Base-by-base conservation (phyloP, 2,329 filamentous ascomycete species). In the Sclerotinia spermophila region DNA sequence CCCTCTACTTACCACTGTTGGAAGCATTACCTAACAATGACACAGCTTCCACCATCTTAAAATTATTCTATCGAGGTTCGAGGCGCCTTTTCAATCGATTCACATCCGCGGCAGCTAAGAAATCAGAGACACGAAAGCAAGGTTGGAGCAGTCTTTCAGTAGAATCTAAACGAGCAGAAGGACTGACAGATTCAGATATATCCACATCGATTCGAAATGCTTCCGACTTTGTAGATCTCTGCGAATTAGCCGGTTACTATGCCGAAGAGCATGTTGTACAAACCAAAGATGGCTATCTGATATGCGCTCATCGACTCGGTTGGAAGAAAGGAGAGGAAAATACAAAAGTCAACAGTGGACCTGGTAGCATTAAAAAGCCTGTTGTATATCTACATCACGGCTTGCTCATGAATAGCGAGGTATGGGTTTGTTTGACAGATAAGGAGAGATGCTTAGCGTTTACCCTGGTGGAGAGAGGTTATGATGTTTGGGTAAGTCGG, bases 331-430 rank as follows among this genome's bases (percentile, higher is more conserved):
- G 93, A 17, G 93, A 97, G 79, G 92, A 96, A 79, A 87, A 89
- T n/a, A 82, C 85, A 68, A 87, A 88, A 73, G 91, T 97, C 76
- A 97, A 97, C 79, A 83, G 85, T 66, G 91, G 91, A 0, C 83
- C 85, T 0, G 84, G 86, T 48, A 90, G 90, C 77, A 76, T 92
- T 40, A 86, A 86, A 81, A 97, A 97, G 83, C 92, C 90, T 76
- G 92, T 98, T 64, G 90, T 96, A 10, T 99, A 98, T 80, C 84
- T 99, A 74, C 96, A 99, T 78, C 96, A 99, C 81, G 96, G 95
- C 13, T 86, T 99, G 71, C 87, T 99, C 78, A 99, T 99, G 96
- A 98, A 97, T 81, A 97, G 94, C 76, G 96, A 99, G 81, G 95
- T 99, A 45, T 99, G 96, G 96, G 93, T 98, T 13, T 96, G 93